A percentile compares a stretch with the other conserved stretches of the same genome.
Conservation (phyloP, 495 filamentous ascomycete genomes). For the Aspergillus kassunensis region DNA sequence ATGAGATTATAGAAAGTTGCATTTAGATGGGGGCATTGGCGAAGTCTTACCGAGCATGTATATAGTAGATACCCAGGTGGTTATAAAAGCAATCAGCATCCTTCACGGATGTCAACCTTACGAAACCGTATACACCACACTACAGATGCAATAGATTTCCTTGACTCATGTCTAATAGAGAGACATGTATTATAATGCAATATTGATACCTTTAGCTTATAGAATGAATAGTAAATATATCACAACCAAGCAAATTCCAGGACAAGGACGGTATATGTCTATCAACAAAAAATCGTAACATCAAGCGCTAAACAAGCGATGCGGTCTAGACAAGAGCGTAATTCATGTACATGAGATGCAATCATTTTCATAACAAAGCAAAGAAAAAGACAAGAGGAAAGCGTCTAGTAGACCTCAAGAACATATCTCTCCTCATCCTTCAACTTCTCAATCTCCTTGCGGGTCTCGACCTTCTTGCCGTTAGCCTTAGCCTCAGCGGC, state of each 20-base stretch:
- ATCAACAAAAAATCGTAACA: slow-evolving; percentile 5
- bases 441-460: slow-evolving; percentile 90
- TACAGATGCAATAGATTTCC: too few species aligned
- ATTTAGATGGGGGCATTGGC: background rate
- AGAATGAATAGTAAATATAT: too few species aligned
- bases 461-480: slow-evolving; percentile 78
- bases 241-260: too few species aligned
- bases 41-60: slow-evolving; percentile 6
- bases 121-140: too few species aligned
- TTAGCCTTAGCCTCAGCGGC: slow-evolving; percentile 62
- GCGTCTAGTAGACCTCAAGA: slow-evolving; percentile 81
- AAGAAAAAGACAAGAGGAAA: background rate
- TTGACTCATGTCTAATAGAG: too few species aligned
- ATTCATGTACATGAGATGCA: slow-evolving; percentile 15
- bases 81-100: background rate
- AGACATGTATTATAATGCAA: background rate
- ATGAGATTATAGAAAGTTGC: background rate
- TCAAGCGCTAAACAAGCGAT: slow-evolving; percentile 23
- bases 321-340: slow-evolving; percentile 20
- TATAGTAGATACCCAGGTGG: slow-evolving; percentile 21
- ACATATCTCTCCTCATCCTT: slow-evolving; percentile 96
- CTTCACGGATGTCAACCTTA: too few species aligned
- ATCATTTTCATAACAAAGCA: too few species aligned
- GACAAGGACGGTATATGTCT: slow-evolving; percentile 9
- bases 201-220: too few species aligned